Conservation (phyloP, 768 basidiomycete species). For the Solioccasus polychromus region DNA sequence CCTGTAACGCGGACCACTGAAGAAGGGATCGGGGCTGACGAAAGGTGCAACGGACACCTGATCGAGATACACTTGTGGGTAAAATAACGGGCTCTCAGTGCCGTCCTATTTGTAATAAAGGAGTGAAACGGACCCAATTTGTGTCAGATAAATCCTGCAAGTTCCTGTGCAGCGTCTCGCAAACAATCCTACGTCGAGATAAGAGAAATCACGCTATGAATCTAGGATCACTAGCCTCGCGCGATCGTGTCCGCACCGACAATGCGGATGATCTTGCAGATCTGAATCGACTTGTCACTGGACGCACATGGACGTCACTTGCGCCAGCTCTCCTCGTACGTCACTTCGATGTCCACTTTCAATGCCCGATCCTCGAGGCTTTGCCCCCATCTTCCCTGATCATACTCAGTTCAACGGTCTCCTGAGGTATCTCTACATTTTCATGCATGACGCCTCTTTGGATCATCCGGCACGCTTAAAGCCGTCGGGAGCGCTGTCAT, state of each 20-base stretch:
- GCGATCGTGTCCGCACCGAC: conserved; percentile 89
- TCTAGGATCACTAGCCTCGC: conserved; percentile 42
- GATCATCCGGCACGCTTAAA: conserved; percentile 65
- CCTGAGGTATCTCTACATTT: conserved; percentile 48
- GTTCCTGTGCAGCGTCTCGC: conserved; percentile 84
- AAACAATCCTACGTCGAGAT: conserved; percentile 80
- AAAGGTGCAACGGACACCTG: conserved; percentile 69
- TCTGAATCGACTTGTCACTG: conserved; percentile 70
- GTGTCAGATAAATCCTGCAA: conserved; percentile 86
- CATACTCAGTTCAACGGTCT: conserved; percentile 43
- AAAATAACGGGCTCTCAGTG: too few relatives aligned
- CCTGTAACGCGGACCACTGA: conserved; percentile 89
- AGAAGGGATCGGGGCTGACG: conserved; percentile 90
- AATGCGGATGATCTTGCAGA: conserved; percentile 79
- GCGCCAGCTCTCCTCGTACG: conserved; percentile 54
- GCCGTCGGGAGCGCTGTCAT: conserved; percentile 27
- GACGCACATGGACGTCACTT: conserved; percentile 73
- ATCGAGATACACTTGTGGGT: conserved; percentile 85
- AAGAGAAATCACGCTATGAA: background rate
- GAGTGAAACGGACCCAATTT: conserved; percentile 54
- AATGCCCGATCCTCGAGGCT: conserved; percentile 68
- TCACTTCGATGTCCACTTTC: conserved; percentile 70
- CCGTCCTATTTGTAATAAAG: too few relatives aligned
- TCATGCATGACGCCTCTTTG: conserved; percentile 69
- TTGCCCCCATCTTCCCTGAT: too few relatives aligned